Conservation (phyloP, 441 rosid species). For the Hura crepitans region DNA sequence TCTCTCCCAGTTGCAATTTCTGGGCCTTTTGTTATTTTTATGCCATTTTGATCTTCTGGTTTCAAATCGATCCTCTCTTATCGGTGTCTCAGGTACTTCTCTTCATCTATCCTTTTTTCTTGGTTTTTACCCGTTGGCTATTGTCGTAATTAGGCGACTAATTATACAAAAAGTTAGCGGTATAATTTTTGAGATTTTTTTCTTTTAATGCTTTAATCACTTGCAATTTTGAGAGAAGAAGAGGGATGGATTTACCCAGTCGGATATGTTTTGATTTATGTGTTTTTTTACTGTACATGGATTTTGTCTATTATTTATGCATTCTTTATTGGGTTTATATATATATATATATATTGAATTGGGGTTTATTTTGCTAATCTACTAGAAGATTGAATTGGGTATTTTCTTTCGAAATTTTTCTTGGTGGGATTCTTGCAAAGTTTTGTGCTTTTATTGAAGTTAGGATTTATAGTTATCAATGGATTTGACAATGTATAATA, state of each 20-base stretch:
- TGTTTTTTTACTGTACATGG: neutral
- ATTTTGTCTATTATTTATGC: neutral
- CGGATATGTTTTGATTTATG: slow-evolving; percentile 8
- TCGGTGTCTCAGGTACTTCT: slow-evolving; percentile 27
- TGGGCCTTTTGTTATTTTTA: neutral
- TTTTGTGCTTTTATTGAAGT: neutral
- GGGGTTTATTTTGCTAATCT: neutral
- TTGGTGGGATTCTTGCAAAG: neutral
- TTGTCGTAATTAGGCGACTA: no score
- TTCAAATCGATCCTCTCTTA: slow-evolving; percentile 17
- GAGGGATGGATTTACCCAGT: slow-evolving; percentile 32
- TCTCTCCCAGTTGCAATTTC: slow-evolving; percentile 6
- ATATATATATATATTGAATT: slow-evolving; percentile 16
- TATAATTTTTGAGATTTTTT: neutral
- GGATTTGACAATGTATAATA: neutral
- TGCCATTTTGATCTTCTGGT: slow-evolving; percentile 13
- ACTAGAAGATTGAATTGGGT: slow-evolving; percentile 1
- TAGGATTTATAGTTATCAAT: neutral
- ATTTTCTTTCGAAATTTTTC: neutral
- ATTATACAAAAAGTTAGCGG: neutral
- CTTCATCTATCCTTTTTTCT: neutral
- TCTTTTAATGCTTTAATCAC: neutral
- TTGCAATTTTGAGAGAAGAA: slow-evolving; percentile 14
- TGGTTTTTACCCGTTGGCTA: neutral
- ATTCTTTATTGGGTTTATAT: neutral